These are phyloP conservation scores for Trichomonas tenax DNA, from an alignment of 208 protist species.

Conservation along the genomic window DNA sequence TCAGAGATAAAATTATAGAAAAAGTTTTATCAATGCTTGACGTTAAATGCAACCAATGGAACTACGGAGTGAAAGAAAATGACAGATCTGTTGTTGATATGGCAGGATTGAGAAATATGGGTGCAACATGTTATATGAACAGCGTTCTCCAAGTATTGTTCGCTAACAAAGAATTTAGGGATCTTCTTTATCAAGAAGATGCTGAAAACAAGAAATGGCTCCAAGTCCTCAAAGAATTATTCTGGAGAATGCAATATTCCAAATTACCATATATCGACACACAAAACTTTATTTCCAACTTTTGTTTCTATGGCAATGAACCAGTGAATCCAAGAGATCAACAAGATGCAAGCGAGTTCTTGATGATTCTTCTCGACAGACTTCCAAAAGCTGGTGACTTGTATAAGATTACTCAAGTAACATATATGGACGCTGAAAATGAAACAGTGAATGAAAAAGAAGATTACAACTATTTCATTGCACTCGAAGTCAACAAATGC, in stretches of 20 bases:
- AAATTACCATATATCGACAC: neutral
- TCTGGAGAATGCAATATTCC: neutral
- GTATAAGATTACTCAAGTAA: neutral
- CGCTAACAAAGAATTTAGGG: neutral
- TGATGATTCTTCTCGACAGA: neutral
- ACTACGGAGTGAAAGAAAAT: neutral
- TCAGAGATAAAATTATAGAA: no score
- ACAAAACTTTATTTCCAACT: neutral
- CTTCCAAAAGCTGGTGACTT: neutral
- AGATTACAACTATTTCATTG: neutral
- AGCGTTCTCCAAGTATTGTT: neutral
- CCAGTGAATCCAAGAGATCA: neutral
- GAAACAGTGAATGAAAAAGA: neutral
- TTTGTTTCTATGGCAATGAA: neutral
- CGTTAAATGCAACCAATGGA: no score
- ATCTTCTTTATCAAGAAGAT: neutral
- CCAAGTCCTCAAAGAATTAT: neutral
- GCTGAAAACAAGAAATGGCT: neutral
- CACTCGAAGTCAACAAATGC: neutral
- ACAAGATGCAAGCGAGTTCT: constrained; percentile 7
- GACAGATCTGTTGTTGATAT: neutral
- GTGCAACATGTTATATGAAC: neutral
- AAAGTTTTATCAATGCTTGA: no score
- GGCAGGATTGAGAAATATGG: constrained; percentile 27
- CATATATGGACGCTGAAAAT: neutral